Base-by-base conservation (phyloP, 78 protist species). In the Tieghemostelium lacteum region DNA sequence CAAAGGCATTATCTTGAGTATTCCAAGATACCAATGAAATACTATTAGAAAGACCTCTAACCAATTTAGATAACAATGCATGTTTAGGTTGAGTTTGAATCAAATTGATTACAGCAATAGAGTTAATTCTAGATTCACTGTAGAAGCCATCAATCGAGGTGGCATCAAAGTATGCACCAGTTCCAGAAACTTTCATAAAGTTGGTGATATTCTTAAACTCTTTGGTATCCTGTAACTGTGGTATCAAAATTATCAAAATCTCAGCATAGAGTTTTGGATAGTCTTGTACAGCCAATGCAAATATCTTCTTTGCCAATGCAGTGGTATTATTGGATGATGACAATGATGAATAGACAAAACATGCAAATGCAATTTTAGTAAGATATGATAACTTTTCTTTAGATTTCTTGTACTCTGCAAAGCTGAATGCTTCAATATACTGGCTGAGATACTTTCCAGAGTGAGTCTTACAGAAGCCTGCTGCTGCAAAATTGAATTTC, bases 1-100 rank as follows among this genome's bases (percentile, higher is more conserved):
- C 64, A 36, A 64, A 49, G 7, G 74, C 74, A 34, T 63, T 40
- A 4, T 65, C 87, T 34, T 64, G 87, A 8, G 87, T 76, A 0
- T 49, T 76, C 62, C 14, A 70, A 2, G 7, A 70, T 2, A 8
- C 2, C 24, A 3, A n/a, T n/a, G n/a, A n/a, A n/a, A 16, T 17
- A 29, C 7, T 29, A 16, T 61, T 31, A 0, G 67, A 61, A 5
- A 29, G 0, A 19, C 72, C 86, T 42, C 2, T 12, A 26, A 75
- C 65, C 10, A 75, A 31, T 45, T 75, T 75, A 14, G 16, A 31
- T 12, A 76, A 26, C 3, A 76, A 20, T 20, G 36, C 73, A 37
- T 39, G 29, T 6, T n/a, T 26, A 3, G 14, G 28, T 4, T 28
- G 3, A 19, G n/a, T 33, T 12, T 24, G 5, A 0, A 31, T 17